Percentiles rank a stretch among this genome's conserved stretches.
phyloP scores from a whole-genome alignment of 2,329 filamentous ascomycete genomes.

The Apiospora sp. region DNA sequence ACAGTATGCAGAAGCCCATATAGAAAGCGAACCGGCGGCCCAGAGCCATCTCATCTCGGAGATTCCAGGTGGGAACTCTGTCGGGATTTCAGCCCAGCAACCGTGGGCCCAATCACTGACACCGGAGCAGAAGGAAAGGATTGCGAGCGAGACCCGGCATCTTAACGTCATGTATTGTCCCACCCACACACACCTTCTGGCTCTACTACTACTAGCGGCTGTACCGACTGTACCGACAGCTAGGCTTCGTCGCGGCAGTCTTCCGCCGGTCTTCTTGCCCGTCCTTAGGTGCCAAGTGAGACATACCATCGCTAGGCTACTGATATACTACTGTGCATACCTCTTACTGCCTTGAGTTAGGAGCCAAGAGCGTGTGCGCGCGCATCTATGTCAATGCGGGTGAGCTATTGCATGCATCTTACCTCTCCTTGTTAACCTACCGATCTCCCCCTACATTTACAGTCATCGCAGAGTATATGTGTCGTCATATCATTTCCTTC shows the following conservation, averaged over 20 bases:
- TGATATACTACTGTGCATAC: background rate
- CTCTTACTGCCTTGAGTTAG: background rate
- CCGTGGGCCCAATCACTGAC: background rate
- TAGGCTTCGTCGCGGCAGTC: conserved; percentile 17
- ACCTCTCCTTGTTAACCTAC: background rate
- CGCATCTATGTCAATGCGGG: background rate
- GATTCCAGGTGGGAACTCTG: background rate
- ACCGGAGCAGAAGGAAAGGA: conserved; percentile 4
- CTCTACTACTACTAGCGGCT: background rate
- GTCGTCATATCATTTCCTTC: conserved; percentile 14
- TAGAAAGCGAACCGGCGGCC: background rate
- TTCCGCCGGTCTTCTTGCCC: background rate
- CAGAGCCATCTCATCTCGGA: background rate
- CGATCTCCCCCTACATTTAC: background rate
- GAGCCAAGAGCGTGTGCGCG: no score
- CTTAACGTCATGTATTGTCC: conserved; percentile 19
- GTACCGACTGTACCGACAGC: background rate
- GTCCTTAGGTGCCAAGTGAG: background rate
- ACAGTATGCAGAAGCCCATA: background rate
- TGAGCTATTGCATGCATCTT: background rate
- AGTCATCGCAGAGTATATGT: background rate
- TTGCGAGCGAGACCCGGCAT: conserved; percentile 12
- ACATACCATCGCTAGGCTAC: conserved; percentile 7
- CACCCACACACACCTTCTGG: conserved; percentile 14
- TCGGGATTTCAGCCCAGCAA: conserved; percentile 1